Conservation (phyloP, 352 stramenopile species). For the Phytophthora pluvialis region DNA sequence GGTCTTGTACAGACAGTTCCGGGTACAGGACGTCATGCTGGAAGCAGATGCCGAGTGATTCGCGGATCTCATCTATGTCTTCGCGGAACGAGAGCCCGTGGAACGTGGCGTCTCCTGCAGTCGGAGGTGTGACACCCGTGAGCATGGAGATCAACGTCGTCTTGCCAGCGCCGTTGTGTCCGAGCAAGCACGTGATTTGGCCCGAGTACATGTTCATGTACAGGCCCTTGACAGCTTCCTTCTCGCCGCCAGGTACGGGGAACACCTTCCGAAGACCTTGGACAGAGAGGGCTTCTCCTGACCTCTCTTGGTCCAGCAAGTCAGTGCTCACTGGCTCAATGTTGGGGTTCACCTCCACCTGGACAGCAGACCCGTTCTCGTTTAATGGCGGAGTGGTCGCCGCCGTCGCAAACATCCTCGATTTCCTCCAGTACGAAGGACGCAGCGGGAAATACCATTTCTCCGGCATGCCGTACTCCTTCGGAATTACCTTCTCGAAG, state of each 20-base stretch:
- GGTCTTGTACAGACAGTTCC: slow-evolving; percentile 79
- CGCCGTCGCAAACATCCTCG: slow-evolving; percentile 58
- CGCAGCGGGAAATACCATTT: slow-evolving; percentile 90
- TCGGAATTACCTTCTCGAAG: slow-evolving; percentile 86
- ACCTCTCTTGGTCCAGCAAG: slow-evolving; percentile 53
- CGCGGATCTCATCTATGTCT: slow-evolving; percentile 73
- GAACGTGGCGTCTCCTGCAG: slow-evolving; percentile 58
- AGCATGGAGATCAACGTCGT: slow-evolving; percentile 94
- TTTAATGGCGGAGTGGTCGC: slow-evolving; percentile 58
- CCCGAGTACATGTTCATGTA: slow-evolving; percentile 77
- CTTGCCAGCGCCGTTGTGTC: slow-evolving; percentile 92
- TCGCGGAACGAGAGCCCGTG: slow-evolving; percentile 50
- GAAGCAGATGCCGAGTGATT: slow-evolving; percentile 71
- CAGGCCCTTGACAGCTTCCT: slow-evolving; percentile 88
- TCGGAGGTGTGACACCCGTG: slow-evolving; percentile 60
- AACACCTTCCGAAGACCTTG: slow-evolving; percentile 81
- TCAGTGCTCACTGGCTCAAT: slow-evolving; percentile 52
- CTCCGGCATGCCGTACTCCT: slow-evolving; percentile 65
- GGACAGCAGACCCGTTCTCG: slow-evolving; percentile 19
- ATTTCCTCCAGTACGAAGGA: slow-evolving; percentile 74
- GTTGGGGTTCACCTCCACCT: slow-evolving; percentile 52
- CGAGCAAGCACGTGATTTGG: slow-evolving; percentile 91
- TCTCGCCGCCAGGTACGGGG: slow-evolving; percentile 72
- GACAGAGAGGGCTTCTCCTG: slow-evolving; percentile 58
- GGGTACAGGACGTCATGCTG: slow-evolving; percentile 86